Conservation (phyloP, 2,329 filamentous ascomycete species). For the Seiridium unicorne region DNA sequence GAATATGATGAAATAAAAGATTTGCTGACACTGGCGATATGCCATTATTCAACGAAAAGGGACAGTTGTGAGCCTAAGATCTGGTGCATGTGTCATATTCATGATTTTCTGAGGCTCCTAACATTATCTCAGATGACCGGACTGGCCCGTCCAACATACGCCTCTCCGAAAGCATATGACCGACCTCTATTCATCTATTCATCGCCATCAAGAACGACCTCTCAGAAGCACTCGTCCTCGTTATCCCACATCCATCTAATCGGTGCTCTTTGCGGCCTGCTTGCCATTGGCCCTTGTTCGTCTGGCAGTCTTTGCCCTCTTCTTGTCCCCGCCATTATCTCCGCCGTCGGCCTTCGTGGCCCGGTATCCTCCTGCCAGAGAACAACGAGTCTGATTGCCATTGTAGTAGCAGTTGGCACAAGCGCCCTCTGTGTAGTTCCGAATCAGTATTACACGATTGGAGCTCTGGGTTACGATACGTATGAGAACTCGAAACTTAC, state of each 20-base stretch:
- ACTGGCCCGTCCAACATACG: no score
- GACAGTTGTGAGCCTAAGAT: no score
- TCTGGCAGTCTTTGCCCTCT: background rate
- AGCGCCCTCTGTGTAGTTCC: background rate
- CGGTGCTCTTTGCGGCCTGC: background rate
- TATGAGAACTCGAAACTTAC: background rate
- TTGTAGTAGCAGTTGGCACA: constrained; percentile 3
- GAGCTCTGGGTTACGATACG: background rate
- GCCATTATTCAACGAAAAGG: no score
- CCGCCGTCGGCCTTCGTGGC: no score
- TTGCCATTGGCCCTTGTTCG: background rate
- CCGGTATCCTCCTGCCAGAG: no score
- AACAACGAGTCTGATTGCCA: background rate
- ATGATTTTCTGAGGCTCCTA: no score
- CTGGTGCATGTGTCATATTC: no score
- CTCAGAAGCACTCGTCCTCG: background rate
- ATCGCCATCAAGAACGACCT: no score
- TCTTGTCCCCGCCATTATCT: background rate
- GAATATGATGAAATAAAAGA: background rate
- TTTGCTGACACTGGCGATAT: background rate
- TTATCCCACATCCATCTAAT: background rate
- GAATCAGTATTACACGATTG: background rate
- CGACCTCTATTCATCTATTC: no score
- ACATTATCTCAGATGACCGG: no score
- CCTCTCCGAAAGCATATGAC: no score